Percentiles rank a stretch among this genome's conserved stretches.
Conservation (phyloP, 2,329 filamentous ascomycete genomes). For the Hortaea sp. region DNA sequence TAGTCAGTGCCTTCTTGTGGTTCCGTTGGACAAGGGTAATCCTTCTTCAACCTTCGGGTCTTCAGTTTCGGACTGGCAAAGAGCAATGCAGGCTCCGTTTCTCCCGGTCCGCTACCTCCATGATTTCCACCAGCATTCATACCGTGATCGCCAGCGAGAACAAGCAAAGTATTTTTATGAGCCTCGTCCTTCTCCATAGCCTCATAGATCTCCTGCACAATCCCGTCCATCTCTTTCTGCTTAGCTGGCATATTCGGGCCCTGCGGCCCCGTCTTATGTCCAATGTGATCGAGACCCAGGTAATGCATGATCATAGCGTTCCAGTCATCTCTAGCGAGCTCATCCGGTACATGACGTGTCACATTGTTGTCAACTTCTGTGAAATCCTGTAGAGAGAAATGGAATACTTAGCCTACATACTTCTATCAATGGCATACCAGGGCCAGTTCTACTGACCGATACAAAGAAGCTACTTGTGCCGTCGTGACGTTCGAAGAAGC, state of each 20-base stretch:
- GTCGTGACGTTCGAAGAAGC: slow-evolving; percentile 72
- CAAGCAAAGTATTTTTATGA: slow-evolving; percentile 67
- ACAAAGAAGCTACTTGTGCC: slow-evolving; percentile 98
- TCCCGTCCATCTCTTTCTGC: slow-evolving; percentile 83
- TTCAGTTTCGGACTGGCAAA: slow-evolving; percentile 42
- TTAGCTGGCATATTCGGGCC: slow-evolving; percentile 85
- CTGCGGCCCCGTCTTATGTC: slow-evolving; percentile 84
- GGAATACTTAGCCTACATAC: slow-evolving; percentile 23
- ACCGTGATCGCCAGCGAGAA: slow-evolving; percentile 90
- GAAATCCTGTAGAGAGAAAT: slow-evolving; percentile 58
- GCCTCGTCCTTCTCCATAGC: slow-evolving; percentile 63
- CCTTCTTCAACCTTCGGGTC: slow-evolving; percentile 5
- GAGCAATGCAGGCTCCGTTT: slow-evolving; percentile 85
- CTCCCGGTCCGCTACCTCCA: slow-evolving; percentile 83
- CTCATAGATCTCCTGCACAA: slow-evolving; percentile 65
- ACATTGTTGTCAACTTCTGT: slow-evolving; percentile 97
- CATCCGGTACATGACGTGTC: slow-evolving; percentile 72
- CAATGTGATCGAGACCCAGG: slow-evolving; percentile 91
- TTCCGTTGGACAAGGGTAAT: slow-evolving; percentile 41
- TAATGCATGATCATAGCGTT: slow-evolving; percentile 91
- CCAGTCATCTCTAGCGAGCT: slow-evolving; percentile 75
- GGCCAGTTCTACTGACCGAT: slow-evolving; percentile 54
- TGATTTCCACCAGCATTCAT: slow-evolving; percentile 99
- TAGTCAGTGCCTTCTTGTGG: slow-evolving; percentile 55
- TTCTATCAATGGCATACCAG: slow-evolving; percentile 12